Base-by-base conservation (phyloP, 2,329 filamentous ascomycete species). In the Rosellinia necatrix region DNA sequence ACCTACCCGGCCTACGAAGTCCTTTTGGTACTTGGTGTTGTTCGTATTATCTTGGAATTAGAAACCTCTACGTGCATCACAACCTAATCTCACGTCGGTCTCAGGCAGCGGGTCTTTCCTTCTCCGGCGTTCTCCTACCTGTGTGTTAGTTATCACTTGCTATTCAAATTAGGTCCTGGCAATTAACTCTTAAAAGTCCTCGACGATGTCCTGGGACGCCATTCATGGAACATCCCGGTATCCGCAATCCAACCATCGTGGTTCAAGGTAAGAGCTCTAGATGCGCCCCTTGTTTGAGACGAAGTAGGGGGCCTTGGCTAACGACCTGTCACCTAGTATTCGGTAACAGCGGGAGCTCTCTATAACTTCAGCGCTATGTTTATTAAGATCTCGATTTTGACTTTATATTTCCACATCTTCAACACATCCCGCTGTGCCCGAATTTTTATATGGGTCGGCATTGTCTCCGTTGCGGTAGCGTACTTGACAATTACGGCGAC, bases 321-420 rank as follows among this genome's bases (percentile, higher is more conserved):
- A 34, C 13, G 5, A 34, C n/a, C 37, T 41, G 22, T 9, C 17
- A 41, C 19, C 22, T 30, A 47, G 44, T 15, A 37, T 19, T 22
- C 29, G 13, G 5, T 37, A n/a, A n/a, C 44, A 21, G 17, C 29
- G 17, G 13, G n/a, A 15, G 3, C 15, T n/a, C 44, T 48, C 30
- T 49, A 49, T 10, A 40, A 12, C 32, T 15, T 15, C 1, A 40
- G 32, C 46, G 46, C 34, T 9, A 6, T 25, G 10, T 21, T 49
- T 3, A 49, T 30, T n/a, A 49, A 49, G 32, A 27, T 49, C 6
- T 40, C 46, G 12, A 27, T 49, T 12, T n/a, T 49, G 6, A 30
- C 22, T 3, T 34, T 49, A 21, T 49, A 27, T 24, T 21, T 38
- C 13, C 34, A 30, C 24, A 40, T 49, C 34, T 49, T 49, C 32